These are phyloP conservation scores for Ceratocystis eucalypticola DNA, from an alignment of 2,329 filamentous ascomycete genomes.

Conservation along the genomic window DNA sequence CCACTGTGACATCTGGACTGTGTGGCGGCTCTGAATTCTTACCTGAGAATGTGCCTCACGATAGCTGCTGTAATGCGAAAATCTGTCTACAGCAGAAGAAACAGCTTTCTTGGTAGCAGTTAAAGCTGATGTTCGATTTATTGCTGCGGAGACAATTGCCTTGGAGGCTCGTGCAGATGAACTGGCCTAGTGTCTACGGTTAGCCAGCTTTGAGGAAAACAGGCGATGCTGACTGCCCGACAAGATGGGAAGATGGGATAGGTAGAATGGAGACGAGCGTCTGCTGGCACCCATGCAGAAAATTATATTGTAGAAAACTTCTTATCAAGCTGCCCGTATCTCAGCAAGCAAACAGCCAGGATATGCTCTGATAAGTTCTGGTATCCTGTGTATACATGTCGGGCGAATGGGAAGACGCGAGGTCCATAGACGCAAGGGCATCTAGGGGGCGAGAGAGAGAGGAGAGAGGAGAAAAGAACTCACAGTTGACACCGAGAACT, in stretches of 20 bases:
- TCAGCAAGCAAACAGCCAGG: not conserved
- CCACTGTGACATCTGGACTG: not conserved
- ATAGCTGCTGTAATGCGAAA: not conserved
- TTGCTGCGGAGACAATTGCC: not conserved
- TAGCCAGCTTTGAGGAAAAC: not conserved
- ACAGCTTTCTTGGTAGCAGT: not conserved
- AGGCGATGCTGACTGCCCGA: not conserved
- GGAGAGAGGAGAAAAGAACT: conserved; percentile 1
- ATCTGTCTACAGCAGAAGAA: not conserved
- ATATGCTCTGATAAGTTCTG: not conserved
- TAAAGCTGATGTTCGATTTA: not conserved
- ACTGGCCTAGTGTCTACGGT: not conserved
- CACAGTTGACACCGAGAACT: conserved; percentile 14
- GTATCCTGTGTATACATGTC: not conserved
- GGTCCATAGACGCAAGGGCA: not conserved
- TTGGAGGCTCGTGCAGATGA: not conserved
- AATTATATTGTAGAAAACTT: not conserved
- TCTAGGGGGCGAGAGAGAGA: not conserved
- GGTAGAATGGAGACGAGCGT: too few species aligned
- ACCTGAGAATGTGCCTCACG: not conserved
- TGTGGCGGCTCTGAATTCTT: not conserved
- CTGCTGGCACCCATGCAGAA: too few species aligned
- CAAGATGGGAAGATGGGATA: too few species aligned
- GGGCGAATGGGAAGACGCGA: not conserved
- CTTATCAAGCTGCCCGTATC: not conserved